Percentiles rank a stretch among this genome's conserved stretches.
phyloP scores from a whole-genome alignment of 345 rosid species.

The Eucalyptus marginata region DNA sequence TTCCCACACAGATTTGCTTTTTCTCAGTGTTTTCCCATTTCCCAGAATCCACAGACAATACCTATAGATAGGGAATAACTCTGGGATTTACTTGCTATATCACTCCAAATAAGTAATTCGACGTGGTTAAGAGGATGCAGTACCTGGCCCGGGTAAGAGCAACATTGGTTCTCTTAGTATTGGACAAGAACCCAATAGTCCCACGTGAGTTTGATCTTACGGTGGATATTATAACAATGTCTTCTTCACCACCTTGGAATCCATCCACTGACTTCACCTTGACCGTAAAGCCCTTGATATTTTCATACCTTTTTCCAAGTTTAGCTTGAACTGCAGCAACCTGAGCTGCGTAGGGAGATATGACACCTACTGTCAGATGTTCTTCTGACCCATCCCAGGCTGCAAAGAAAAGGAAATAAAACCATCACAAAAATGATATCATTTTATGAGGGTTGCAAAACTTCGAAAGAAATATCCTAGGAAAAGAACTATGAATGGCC shows the following conservation, averaged over 20 bases:
- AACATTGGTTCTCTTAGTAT: slow-evolving; percentile 16
- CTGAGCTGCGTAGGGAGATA: slow-evolving; percentile 31
- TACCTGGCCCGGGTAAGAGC: slow-evolving; percentile 37
- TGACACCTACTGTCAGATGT: slow-evolving; percentile 19
- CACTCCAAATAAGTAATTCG: not conserved
- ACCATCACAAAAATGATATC: not conserved
- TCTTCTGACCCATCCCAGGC: slow-evolving; percentile 9
- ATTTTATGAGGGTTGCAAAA: not conserved
- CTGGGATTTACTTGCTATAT: not conserved
- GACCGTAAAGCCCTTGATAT: slow-evolving; percentile 3
- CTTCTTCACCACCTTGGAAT: slow-evolving; percentile 31
- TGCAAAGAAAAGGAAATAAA: not conserved
- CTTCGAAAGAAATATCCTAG: not conserved
- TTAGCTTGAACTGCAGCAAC: slow-evolving; percentile 15
- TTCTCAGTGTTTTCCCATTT: slow-evolving; percentile 18
- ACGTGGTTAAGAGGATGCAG: not conserved
- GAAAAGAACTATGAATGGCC: not conserved
- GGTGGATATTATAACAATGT: slow-evolving; percentile 23
- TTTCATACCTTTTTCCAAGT: slow-evolving; percentile 1
- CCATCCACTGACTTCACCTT: slow-evolving; percentile 25
- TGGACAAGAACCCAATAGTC: slow-evolving; percentile 13
- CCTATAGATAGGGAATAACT: not conserved
- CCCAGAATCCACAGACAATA: slow-evolving; percentile 55
- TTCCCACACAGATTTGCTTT: slow-evolving; percentile 26
- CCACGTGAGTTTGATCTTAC: slow-evolving; percentile 20